Evolutionary conservation across 352 stramenopile species (phyloP), one percentile per base, ranked within the genome.

Genomic region (Pythium apleroticum): DNA sequence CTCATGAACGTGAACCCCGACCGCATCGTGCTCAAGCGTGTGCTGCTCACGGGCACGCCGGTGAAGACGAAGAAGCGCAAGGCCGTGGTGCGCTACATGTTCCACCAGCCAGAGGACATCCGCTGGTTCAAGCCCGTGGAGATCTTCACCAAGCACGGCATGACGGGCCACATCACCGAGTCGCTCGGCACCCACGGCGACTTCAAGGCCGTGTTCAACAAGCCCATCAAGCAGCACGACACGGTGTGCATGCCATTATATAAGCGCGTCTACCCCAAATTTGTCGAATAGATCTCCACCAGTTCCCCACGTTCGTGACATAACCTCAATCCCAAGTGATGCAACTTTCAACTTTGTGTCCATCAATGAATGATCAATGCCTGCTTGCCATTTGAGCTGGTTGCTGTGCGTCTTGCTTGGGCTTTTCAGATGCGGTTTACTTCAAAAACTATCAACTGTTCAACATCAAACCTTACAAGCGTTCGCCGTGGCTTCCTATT

Each of bases 231-330:
- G 81, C 96, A 99, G 76, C 96, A 99, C 77, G 98, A 99, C 80
- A 99, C 97, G 3, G 96, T 99, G 8, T 99, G 97, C 74, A 79
- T 99, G 65, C 89, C 96, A 55, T 78, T 99, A 66, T 99, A 99
- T 90, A 99, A 99, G 84, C 89, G 98, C 58, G 91, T 99, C 20
- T 99, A 98, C 78, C 98, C 98, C 52, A 99, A 99, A 80, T 98
- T 92, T 68, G 81, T 89, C 66, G 87, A 80, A 74, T 86, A 67
- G 65, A 71, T 66, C 12, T 28, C 20, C 53, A 31, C 9, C 25
- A 53, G 12, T 30, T 43, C 6, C 30, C 25, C 17, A 54, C 30
- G 22, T 54, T 4, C 33, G 33, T 41, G 8, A 12, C 19, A 50
- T 27, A 7, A 50, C 27, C 43, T 50, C 43, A 50, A 50, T 50